phyloP scores from a whole-genome alignment of 495 filamentous ascomycete species.

The Daldinia loculata region DNA sequence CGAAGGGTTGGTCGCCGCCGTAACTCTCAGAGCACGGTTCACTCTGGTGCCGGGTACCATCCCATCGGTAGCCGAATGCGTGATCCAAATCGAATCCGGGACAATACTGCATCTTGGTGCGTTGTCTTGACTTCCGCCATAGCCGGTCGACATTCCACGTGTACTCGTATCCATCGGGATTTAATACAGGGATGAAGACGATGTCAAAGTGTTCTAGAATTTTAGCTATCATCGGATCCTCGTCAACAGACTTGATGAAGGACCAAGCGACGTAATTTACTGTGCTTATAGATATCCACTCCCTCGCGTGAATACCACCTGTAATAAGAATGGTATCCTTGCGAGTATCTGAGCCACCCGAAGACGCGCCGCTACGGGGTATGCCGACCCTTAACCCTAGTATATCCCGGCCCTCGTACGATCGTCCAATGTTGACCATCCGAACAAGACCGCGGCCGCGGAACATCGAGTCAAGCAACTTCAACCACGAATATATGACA shows the following conservation, averaged over 20 bases:
- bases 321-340: slow-evolving; percentile 81
- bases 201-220: slow-evolving; percentile 85
- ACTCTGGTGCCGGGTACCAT: slow-evolving; percentile 66
- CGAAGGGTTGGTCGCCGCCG: slow-evolving; percentile 83
- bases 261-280: slow-evolving; percentile 91
- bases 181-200: slow-evolving; percentile 87
- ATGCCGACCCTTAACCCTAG: slow-evolving; percentile 81
- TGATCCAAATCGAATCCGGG: slow-evolving; percentile 90
- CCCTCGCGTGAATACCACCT: slow-evolving; percentile 87
- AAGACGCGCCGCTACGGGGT: slow-evolving; percentile 52
- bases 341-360: slow-evolving; percentile 50
- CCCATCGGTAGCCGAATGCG: slow-evolving; percentile 85
- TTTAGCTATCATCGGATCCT: slow-evolving; percentile 70
- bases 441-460: slow-evolving; percentile 70
- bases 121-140: slow-evolving; percentile 95
- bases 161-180: slow-evolving; percentile 94
- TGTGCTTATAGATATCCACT: slow-evolving; percentile 95
- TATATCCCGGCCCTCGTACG: slow-evolving; percentile 88
- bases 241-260: slow-evolving; percentile 83
- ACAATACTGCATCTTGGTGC: slow-evolving; percentile 83
- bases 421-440: slow-evolving; percentile 77
- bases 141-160: slow-evolving; percentile 91
- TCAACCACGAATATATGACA: slow-evolving; percentile 84
- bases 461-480: slow-evolving; percentile 86
- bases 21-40: slow-evolving; percentile 96